Evolutionary conservation across 163 green algal genomes (phyloP).

Genomic region (Scenedesmus sp.): DNA sequence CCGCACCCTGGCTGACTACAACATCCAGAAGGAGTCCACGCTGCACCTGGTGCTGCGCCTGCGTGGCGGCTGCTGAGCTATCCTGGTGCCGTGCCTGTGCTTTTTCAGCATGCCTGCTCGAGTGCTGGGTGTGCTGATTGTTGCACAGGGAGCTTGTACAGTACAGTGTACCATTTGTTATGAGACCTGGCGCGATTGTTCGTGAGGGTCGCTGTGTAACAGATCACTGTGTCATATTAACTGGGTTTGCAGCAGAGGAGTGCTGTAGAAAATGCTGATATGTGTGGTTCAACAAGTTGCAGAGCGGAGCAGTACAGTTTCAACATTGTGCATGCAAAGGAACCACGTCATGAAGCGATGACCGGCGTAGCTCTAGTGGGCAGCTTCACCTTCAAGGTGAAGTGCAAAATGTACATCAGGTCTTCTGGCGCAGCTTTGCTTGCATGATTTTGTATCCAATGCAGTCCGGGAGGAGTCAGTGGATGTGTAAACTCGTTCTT

Average conservation of each 20-base stretch:
- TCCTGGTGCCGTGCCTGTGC: background rate
- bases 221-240: background rate
- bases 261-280: no score
- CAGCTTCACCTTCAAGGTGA: no score
- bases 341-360: no score
- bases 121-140: background rate
- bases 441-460: no score
- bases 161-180: background rate
- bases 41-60: constrained; percentile 86
- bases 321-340: no score
- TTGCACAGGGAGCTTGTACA: background rate
- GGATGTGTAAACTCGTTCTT: no score
- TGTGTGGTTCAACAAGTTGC: no score
- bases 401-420: no score
- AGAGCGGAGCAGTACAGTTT: no score
- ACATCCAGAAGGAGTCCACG: constrained; percentile 94
- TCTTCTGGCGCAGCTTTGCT: no score
- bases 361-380: no score
- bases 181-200: background rate
- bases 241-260: background rate
- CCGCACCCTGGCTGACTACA: constrained; percentile 90
- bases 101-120: background rate
- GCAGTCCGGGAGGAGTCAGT: no score
- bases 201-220: background rate
- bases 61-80: constrained; percentile 61